Conservation (phyloP, 371 early-diverging fungal species). For the Catenaria anguillulae region DNA sequence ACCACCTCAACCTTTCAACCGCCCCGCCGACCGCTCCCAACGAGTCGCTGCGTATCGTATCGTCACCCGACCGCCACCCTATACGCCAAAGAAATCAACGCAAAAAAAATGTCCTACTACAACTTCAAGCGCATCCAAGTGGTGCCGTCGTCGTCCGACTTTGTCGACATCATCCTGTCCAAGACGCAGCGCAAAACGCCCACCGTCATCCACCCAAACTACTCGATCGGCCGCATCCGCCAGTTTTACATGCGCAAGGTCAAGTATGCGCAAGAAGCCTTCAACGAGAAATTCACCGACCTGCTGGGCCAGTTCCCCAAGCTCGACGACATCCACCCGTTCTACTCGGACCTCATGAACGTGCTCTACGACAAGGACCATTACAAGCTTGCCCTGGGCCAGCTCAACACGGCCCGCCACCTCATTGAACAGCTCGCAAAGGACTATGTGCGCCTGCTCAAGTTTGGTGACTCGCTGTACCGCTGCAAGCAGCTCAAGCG, state of each 20-base stretch:
- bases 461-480: constrained; percentile 99
- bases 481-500: constrained; percentile 99
- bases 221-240: constrained; percentile 92
- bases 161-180: constrained; percentile 96
- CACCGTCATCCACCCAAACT: constrained; percentile 94
- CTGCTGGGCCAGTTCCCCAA: constrained; percentile 97
- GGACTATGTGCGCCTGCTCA: constrained; percentile 94
- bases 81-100: no score
- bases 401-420: constrained; percentile 95
- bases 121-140: constrained; percentile 97
- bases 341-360: constrained; percentile 99
- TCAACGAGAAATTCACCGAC: constrained; percentile 85
- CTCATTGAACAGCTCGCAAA: constrained; percentile 92
- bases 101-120: constrained; percentile 42
- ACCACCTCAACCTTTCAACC: no score
- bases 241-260: constrained; percentile 99
- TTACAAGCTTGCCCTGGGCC: constrained; percentile 99
- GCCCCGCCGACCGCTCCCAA: no score
- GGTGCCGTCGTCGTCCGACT: constrained; percentile 85
- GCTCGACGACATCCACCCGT: constrained; percentile 99
- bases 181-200: constrained; percentile 99
- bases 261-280: constrained; percentile 96
- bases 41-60: no score
- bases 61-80: no score
- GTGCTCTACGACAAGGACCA: constrained; percentile 99